Evolutionary conservation across 2,329 filamentous ascomycete species (phyloP).

Genomic region (Fonsecaea monophora): DNA sequence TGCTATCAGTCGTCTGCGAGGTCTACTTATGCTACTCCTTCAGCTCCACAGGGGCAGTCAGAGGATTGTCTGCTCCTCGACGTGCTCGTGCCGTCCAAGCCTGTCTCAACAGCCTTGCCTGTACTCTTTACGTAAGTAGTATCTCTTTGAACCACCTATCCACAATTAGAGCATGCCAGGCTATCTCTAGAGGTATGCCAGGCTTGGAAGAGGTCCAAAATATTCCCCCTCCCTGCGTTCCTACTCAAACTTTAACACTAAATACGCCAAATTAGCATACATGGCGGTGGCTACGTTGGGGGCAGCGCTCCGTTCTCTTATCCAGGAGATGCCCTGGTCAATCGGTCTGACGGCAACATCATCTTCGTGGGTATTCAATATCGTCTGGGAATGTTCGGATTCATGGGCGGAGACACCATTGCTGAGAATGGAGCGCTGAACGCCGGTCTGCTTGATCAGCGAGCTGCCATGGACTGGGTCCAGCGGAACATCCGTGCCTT

Average conservation of each 20-base stretch:
- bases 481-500: constrained; percentile 47
- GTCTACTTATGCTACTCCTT: constrained; percentile 11
- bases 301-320: constrained; percentile 32
- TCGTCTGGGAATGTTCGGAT: constrained; percentile 75
- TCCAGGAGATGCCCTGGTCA: constrained; percentile 34
- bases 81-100: constrained; percentile 20
- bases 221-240: not conserved
- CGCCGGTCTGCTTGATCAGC: constrained; percentile 49
- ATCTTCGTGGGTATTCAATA: constrained; percentile 81
- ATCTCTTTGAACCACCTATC: not conserved
- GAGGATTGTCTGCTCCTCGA: constrained; percentile 28
- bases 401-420: constrained; percentile 46
- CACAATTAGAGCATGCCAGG: too few relatives aligned
- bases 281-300: constrained; percentile 38
- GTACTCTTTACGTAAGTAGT: constrained; percentile 35
- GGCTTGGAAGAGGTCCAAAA: not conserved
- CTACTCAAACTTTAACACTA: constrained; percentile 13
- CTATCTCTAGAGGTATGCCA: not conserved
- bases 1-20: constrained; percentile 21
- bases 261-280: constrained; percentile 21
- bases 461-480: constrained; percentile 48
- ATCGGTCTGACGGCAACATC: constrained; percentile 37
- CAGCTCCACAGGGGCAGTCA: constrained; percentile 22
- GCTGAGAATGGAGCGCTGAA: constrained; percentile 37
- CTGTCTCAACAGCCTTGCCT: constrained; percentile 23